Evolutionary conservation across 1,139 yeast genomes (phyloP).

Genomic region (Blastobotrys elegans): DNA sequence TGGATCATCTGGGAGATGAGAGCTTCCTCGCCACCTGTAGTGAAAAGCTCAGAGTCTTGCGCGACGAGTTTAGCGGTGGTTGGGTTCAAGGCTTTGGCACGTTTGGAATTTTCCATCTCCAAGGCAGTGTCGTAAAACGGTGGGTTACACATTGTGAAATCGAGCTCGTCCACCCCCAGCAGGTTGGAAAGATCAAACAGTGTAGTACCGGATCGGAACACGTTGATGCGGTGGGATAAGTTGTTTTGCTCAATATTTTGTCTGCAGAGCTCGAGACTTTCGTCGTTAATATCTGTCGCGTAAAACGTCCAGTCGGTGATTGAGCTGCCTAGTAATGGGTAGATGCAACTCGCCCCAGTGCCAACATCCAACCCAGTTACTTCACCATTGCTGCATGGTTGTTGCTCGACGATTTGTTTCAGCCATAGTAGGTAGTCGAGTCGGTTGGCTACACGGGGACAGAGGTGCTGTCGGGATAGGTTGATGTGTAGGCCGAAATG

Average conservation of each 20-base stretch:
- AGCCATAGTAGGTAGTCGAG: constrained; percentile 28
- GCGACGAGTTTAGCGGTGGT: constrained; percentile 27
- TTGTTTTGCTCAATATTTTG: constrained; percentile 26
- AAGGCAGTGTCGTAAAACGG: constrained; percentile 39
- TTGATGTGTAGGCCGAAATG: constrained; percentile 21
- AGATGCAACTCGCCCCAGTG: constrained; percentile 41
- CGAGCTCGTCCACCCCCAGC: constrained; percentile 13
- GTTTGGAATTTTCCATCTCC: constrained; percentile 30
- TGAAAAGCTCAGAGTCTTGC: constrained; percentile 34
- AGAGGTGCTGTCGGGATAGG: constrained; percentile 21
- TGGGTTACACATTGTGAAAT: constrained; percentile 43
- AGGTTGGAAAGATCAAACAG: constrained; percentile 13
- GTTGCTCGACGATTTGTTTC: constrained; percentile 11
- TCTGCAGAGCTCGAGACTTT: constrained; percentile 29
- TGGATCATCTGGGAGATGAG: constrained; percentile 35
- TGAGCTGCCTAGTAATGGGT: constrained; percentile 35
- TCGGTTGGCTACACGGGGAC: constrained; percentile 29
- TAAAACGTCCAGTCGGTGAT: constrained; percentile 25
- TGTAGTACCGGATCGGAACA: constrained; percentile 6
- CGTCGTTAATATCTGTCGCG: constrained; percentile 39
- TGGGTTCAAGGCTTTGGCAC: constrained; percentile 18
- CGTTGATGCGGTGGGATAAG: constrained; percentile 11
- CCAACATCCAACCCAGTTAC: constrained; percentile 31
- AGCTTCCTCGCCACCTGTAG: constrained; percentile 40
- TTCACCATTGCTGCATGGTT: constrained; percentile 1